Evolutionary conservation across 2,329 filamentous ascomycete genomes (phyloP), one percentile per base, ranked within the genome.

Genomic region (Mycocentrospora acerina): DNA sequence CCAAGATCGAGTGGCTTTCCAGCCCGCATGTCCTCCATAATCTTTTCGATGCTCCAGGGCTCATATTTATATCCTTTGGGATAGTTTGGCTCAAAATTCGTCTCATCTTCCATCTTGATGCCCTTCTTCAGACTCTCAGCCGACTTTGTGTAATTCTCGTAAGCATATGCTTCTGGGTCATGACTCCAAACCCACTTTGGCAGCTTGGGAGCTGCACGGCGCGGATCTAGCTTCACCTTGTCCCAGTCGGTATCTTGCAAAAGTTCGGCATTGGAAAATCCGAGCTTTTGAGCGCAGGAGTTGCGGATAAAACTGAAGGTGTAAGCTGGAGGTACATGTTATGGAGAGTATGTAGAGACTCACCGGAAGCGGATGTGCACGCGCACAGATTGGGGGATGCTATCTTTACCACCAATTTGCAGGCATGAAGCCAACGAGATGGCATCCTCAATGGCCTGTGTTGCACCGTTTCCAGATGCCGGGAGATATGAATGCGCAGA

Each of bases 241-340:
- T 69, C 64, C 72, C 71, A 74, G 50, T 75, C 69, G 9, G 71
- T 74, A 39, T 72, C 67, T 52, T 74, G 71, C 1, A 74, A 63
- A 7, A 73, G 65, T 53, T 73, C 70, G 17, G 71, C 59, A 53
- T 75, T 72, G 45, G 67, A 66, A 60, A 73, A 73, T 28, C 70
- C 68, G 24, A 74, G 66, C 40, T 75, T 74, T 40, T 76, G 74
- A 2, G 71, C 70, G 59, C 73, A 76, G 5, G 68, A 65, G 32
- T 71, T 73, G 34, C 72, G 70, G 42, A 70, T 68, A 58, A 73
- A 76, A 19, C 71, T 69, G 16, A 3, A 11, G 17, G 9, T 18
- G 16, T 42, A 35, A 42, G 41, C 24, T 32, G 37, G 14, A 29
- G 26, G 18, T 14, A 16, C 7, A 2, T 25, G 7, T 14, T 9